A percentile compares a stretch with the other conserved stretches of the same genome.
phyloP scores from a whole-genome alignment of 345 rosid species.

The Eucalyptus leucophloia region DNA sequence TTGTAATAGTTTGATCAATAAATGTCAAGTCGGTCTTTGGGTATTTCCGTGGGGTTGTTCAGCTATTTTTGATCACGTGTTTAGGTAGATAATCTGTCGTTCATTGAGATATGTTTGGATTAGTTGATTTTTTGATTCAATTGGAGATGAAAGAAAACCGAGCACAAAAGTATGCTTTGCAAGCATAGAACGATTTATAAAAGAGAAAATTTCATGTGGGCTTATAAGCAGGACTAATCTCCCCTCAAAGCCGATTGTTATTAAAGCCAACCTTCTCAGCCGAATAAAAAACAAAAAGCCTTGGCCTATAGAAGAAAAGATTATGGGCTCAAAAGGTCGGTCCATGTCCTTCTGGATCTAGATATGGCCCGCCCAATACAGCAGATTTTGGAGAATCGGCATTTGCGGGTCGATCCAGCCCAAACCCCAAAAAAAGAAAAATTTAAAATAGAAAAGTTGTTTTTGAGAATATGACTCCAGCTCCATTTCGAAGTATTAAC shows the following conservation, averaged over 20 bases:
- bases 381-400: background rate
- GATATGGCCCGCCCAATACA: background rate
- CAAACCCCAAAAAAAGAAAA: background rate
- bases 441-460: background rate
- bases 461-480: background rate
- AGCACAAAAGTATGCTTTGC: background rate
- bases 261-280: background rate
- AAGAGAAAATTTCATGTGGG: background rate
- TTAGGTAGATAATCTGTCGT: rapidly evolving
- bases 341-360: background rate
- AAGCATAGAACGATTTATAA: background rate
- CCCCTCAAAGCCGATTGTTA: background rate
- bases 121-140: background rate
- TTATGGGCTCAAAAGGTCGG: background rate
- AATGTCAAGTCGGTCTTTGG: background rate
- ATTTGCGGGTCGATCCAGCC: background rate
- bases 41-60: background rate
- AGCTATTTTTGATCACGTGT: background rate
- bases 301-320: background rate
- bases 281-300: background rate
- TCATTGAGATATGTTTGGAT: background rate
- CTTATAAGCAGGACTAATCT: background rate
- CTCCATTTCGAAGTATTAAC: background rate
- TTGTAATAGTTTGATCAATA: background rate
- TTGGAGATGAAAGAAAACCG: background rate